Evolutionary conservation across 257 asterid genomes (phyloP), one percentile per base, ranked within the genome.

Genomic region (Nicotiana otophora): DNA sequence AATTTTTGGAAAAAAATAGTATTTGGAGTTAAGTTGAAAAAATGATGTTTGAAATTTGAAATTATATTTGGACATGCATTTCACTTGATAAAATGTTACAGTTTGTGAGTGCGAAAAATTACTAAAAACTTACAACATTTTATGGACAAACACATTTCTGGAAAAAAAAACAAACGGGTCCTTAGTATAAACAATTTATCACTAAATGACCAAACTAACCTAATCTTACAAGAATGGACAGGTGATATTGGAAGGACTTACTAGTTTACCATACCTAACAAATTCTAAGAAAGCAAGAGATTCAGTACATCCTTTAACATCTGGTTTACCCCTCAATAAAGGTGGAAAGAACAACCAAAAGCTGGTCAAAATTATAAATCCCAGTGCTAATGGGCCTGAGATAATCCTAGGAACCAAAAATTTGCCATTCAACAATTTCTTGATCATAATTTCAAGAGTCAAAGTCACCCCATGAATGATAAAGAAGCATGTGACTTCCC

Each of bases 291-390:
- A 86, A 76, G 97, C 95, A 46, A 91, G 74, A 4, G 87, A 34
- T 85, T 92, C 94, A 0, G 87, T 90, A 67, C 97, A 92, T 1
- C 79, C 90, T 68, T 89, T 92, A 26, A 88, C 5, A n/a, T 90
- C 91, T 0, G 84, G 83, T 42, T 76, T 78, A 2, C 82, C 85
- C 84, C 85, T 77, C 39, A 90, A 26, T n/a, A 90, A 85, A 1
- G 95, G 93, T 17, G 93, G 95, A 17, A 89, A 89, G 17, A 91
- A 90, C 74, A 93, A 83, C 95, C 91, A 87, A 42, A 86, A 84
- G 31, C 91, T 87, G 3, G 89, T 89, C 1, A 5, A 55, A 0
- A 87, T 33, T 86, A 92, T 88, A 57, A 85, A 87, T 3, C 51
- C 87, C 23, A 91, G 1, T 10, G 92, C 81, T n/a, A 87, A 10